Conservation (phyloP, 345 rosid genomes). For the Aquilaria yunnanensis region DNA sequence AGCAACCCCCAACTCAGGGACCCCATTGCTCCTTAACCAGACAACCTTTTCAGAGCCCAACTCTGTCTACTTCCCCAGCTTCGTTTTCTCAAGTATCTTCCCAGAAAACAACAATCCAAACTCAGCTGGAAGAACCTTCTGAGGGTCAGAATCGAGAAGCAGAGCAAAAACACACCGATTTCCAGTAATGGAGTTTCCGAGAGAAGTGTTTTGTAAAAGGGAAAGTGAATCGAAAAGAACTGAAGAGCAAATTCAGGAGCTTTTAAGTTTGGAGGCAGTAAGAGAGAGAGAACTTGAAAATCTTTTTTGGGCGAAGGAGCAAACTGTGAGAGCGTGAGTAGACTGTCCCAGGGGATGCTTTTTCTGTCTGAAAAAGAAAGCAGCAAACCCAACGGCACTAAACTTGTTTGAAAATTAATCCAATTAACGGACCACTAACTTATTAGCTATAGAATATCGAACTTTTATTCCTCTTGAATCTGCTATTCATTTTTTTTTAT, state of each 20-base stretch:
- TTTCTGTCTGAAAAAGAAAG: too few relatives aligned
- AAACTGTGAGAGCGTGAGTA: too few relatives aligned
- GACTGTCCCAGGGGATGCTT: too few relatives aligned
- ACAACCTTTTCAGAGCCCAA: not conserved
- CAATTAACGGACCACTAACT: too few relatives aligned
- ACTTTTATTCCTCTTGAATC: too few relatives aligned
- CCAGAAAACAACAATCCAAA: conserved; percentile 5
- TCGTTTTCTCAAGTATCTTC: not conserved
- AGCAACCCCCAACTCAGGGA: conserved; percentile 23
- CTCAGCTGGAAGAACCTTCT: not conserved
- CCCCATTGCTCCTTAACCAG: conserved; percentile 27
- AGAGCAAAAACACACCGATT: not conserved
- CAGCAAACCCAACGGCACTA: too few relatives aligned
- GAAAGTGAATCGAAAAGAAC: conserved; percentile 7
- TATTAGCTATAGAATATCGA: too few relatives aligned
- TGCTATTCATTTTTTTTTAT: too few relatives aligned
- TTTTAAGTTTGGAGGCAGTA: not conserved
- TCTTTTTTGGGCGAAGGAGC: too few relatives aligned
- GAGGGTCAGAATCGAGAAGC: not conserved
- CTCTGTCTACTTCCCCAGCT: not conserved
- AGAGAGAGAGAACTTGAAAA: too few relatives aligned
- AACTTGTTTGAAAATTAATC: too few relatives aligned
- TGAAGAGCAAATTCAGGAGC: not conserved
- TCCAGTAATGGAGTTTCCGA: not conserved
- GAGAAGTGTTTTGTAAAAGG: not conserved